Conservation (phyloP, 176 grass and related monocot species). For the Coix lacrymajobi region DNA sequence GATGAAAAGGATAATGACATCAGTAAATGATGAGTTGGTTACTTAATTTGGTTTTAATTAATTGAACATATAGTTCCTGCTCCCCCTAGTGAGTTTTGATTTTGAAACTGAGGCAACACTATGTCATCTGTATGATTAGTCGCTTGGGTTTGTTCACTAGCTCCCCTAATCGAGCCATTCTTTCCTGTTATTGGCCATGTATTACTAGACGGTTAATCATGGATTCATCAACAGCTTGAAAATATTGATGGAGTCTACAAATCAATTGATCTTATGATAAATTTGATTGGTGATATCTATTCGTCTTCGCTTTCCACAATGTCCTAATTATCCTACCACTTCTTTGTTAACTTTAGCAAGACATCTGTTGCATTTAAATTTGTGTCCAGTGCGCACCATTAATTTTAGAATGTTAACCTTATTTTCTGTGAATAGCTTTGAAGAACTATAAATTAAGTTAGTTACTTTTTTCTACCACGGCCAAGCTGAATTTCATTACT, state of each 20-base stretch:
- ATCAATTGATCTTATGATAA: background rate
- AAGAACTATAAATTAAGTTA: conserved; percentile 22
- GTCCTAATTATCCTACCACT: background rate
- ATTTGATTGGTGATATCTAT: background rate
- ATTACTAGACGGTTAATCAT: background rate
- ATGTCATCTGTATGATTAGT: background rate
- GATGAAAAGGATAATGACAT: background rate
- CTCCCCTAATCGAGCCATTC: background rate
- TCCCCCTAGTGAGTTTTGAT: background rate
- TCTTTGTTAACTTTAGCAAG: background rate
- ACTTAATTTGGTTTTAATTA: background rate
- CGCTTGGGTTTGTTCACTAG: background rate
- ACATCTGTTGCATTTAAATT: background rate
- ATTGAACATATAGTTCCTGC: background rate
- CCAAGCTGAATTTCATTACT: too few relatives aligned
- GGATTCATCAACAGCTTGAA: background rate
- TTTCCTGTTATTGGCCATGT: background rate
- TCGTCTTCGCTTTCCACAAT: background rate
- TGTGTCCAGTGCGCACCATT: background rate
- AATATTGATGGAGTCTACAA: background rate
- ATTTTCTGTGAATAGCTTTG: background rate
- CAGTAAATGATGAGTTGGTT: background rate
- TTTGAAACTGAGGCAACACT: background rate
- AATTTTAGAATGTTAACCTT: background rate
- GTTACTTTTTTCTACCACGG: too few relatives aligned